Percentiles rank a stretch among this genome's conserved stretches.
Conservation (phyloP, 345 rosid genomes). For the Hibiscus tridactylites region DNA sequence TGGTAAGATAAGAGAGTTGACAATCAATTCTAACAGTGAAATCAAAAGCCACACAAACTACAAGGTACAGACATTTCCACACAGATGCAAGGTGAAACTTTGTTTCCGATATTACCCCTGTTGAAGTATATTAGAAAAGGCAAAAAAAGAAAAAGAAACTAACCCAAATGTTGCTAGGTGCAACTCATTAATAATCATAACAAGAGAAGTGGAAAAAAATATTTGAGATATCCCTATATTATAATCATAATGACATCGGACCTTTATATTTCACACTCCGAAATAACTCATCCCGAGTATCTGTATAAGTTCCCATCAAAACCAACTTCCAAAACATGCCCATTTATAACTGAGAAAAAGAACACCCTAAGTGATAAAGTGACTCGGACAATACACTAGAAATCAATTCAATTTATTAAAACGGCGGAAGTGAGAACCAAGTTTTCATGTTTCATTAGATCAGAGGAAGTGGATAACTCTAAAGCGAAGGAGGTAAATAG, state of each 20-base stretch:
- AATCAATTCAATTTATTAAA: background rate
- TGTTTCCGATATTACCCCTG: background rate
- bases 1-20: slow-evolving; percentile 10
- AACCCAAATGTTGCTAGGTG: background rate
- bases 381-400: background rate
- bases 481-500: background rate
- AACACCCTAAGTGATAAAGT: background rate
- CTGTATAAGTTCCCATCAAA: background rate
- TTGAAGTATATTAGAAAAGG: background rate
- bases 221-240: background rate
- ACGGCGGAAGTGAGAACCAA: background rate
- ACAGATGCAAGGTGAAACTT: background rate
- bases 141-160: background rate
- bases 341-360: background rate
- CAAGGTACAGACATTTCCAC: background rate
- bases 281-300: background rate
- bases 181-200: background rate
- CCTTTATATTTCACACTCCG: background rate
- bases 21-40: background rate
- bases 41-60: background rate
- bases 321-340: background rate
- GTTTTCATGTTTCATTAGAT: background rate
- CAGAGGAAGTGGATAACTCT: background rate
- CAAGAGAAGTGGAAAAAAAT: background rate
- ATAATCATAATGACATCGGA: background rate